Conservation (phyloP, 768 basidiomycete species). For the Boletellus emodensis region DNA sequence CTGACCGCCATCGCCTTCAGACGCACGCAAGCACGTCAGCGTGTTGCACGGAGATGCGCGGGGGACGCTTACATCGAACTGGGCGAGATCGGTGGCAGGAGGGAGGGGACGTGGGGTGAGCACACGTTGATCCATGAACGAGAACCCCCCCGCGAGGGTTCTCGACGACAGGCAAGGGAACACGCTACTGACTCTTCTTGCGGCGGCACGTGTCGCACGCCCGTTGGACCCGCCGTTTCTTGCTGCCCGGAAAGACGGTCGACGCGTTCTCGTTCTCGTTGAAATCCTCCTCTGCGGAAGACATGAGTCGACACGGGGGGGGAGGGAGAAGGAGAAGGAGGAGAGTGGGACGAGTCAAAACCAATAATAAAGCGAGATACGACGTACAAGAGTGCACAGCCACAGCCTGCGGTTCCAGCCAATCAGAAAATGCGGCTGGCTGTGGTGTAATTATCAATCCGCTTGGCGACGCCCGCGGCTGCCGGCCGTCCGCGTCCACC, state of each 20-base stretch:
- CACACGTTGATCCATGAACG: not conserved
- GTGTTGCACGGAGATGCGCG: not conserved
- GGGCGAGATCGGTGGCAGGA: too few species aligned
- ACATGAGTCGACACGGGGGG: too few species aligned
- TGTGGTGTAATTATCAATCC: too few species aligned
- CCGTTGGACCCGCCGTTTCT: conserved; percentile 71
- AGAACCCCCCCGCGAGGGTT: not conserved
- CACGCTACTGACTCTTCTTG: conserved; percentile 63
- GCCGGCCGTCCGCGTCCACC: too few species aligned
- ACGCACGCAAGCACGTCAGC: too few species aligned
- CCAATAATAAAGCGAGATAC: too few species aligned
- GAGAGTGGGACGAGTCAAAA: too few species aligned
- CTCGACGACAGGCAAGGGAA: not conserved
- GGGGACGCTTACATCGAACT: conserved; percentile 23
- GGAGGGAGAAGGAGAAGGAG: too few species aligned
- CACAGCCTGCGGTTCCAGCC: not conserved
- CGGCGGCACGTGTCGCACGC: conserved; percentile 81
- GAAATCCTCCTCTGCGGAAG: conserved; percentile 59
- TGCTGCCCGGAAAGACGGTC: conserved; percentile 35
- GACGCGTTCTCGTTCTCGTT: conserved; percentile 40
- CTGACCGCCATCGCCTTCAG: conserved; percentile 56
- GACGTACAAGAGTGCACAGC: not conserved
- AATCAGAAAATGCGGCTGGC: not conserved
- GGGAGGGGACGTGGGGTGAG: not conserved
- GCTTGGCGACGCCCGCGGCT: too few species aligned